A percentile compares a stretch with the other conserved stretches of the same genome.
Evolutionary conservation across 257 asterid genomes (phyloP).

Genomic region (Petunia secreta): DNA sequence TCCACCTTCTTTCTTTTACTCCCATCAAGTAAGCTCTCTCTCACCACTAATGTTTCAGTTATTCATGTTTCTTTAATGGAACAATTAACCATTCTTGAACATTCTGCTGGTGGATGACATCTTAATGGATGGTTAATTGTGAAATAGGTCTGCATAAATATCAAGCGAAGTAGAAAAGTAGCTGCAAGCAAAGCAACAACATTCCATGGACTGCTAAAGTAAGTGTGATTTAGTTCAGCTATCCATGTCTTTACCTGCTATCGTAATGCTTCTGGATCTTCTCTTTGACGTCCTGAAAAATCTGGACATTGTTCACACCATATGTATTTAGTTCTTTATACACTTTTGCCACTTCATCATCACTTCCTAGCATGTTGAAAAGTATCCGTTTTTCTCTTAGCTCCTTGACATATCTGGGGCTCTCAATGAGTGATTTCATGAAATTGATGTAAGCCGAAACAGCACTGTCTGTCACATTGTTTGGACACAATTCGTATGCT

Average conservation of each 20-base stretch:
- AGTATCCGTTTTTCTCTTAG: slow-evolving; percentile 35
- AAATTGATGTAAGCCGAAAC: slow-evolving; percentile 33
- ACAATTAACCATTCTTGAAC: too few species aligned
- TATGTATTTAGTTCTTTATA: slow-evolving; percentile 13
- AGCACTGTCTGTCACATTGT: not conserved
- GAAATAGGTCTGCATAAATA: slow-evolving; percentile 21
- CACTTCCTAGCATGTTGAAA: slow-evolving; percentile 31
- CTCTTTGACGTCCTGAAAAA: not conserved
- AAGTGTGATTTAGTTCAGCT: slow-evolving; percentile 26
- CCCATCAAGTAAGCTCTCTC: too few species aligned
- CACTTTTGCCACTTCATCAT: slow-evolving; percentile 31
- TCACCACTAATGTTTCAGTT: too few species aligned
- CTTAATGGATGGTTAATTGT: not conserved
- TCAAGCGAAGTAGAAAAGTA: not conserved
- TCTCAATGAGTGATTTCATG: slow-evolving; percentile 41
- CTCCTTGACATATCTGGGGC: slow-evolving; percentile 38
- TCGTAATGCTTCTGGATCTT: slow-evolving; percentile 21
- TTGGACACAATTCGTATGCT: slow-evolving; percentile 36
- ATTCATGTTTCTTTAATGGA: too few species aligned
- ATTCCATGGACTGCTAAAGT: slow-evolving; percentile 34
- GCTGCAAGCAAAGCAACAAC: slow-evolving; percentile 24
- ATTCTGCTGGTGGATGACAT: too few species aligned
- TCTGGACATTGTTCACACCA: not conserved
- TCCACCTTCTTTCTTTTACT: too few species aligned
- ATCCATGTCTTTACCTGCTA: slow-evolving; percentile 26